phyloP scores from a whole-genome alignment of 345 rosid genomes.

The Eucalyptus regnans region DNA sequence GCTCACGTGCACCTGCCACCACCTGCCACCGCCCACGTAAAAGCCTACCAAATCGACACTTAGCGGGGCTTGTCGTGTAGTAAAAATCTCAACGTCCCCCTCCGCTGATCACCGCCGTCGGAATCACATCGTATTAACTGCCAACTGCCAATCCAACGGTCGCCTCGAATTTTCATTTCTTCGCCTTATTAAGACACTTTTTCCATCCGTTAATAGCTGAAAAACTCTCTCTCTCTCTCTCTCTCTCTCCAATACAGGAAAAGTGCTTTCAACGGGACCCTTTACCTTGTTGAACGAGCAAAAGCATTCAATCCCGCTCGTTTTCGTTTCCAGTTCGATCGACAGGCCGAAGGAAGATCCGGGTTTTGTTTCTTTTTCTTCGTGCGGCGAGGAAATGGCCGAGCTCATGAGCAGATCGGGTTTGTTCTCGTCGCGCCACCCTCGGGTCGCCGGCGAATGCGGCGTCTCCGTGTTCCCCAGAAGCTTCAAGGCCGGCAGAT shows the following conservation, averaged over 20 bases:
- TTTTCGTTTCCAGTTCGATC: not conserved
- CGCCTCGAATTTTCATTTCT: not conserved
- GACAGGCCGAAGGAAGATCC: not conserved
- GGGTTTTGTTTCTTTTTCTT: not conserved
- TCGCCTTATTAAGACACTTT: not conserved
- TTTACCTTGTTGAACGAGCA: not conserved
- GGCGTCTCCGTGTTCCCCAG: not conserved
- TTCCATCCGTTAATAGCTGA: not conserved
- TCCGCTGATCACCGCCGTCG: not conserved
- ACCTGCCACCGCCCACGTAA: not conserved
- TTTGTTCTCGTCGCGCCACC: not conserved
- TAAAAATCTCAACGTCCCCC: not conserved
- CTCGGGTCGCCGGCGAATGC: not conserved
- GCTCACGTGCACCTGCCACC: not conserved
- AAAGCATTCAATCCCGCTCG: not conserved
- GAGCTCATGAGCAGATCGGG: not conserved
- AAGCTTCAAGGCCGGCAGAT: not conserved
- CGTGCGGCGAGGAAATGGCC: not conserved
- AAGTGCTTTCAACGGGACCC: not conserved
- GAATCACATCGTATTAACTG: not conserved
- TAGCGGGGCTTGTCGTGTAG: not conserved
- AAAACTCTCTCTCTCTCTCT: not conserved
- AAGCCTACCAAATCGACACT: not conserved
- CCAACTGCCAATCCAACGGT: conserved; percentile 2
- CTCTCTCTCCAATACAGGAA: not conserved